Base-by-base conservation (phyloP, 2,329 filamentous ascomycete species). In the Neocatenulostroma microsporum region DNA sequence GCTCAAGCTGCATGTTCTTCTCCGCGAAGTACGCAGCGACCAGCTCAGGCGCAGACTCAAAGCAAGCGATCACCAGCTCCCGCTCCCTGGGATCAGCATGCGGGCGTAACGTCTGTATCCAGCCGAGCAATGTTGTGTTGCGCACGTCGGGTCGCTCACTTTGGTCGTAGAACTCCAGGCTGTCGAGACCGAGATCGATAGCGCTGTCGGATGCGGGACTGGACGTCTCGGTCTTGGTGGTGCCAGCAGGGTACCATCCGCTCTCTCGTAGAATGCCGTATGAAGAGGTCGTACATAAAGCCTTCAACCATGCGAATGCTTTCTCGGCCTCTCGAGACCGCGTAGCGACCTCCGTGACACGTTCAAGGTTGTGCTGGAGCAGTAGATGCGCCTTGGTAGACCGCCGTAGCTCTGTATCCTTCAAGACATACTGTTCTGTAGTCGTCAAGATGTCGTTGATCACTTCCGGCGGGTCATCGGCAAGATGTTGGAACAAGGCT, bases 11-110 rank as follows among this genome's bases (percentile, higher is more conserved):
- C 52, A 96, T 91, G 17, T 80, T 76, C 42, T 75, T 79, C 54
- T 86, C 88, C 28, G 78, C 70, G 55, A 94, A 96, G 58, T 93
- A 98, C 52, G 87, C 80, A 28, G 86, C 82, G 2, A 94, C 76
- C 3, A 96, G 71, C 61, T 96, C 91, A 1, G 93, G 89, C 0
- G 82, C 84, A 6, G 76, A 76, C 44, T 70, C 72, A 55, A 98
- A 94, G 21, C 94, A 86, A 3, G 80, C 72, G 4, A 89, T 66
- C 2, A 94, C 64, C 8, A 98, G 72, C 49, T 94, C 82, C 49
- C 80, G 83, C 55, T 98, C 88, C 42, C 82, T 75, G 21, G 76
- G 71, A 60, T 79, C 87, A 20, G 84, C 80, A 70, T 93, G 89
- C 5, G 91, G 89, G 5, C 84, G 80, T 36, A 98, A 70, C 28